Evolutionary conservation across 495 filamentous ascomycete genomes (phyloP).

Genomic region (Pyrenula aspistea): DNA sequence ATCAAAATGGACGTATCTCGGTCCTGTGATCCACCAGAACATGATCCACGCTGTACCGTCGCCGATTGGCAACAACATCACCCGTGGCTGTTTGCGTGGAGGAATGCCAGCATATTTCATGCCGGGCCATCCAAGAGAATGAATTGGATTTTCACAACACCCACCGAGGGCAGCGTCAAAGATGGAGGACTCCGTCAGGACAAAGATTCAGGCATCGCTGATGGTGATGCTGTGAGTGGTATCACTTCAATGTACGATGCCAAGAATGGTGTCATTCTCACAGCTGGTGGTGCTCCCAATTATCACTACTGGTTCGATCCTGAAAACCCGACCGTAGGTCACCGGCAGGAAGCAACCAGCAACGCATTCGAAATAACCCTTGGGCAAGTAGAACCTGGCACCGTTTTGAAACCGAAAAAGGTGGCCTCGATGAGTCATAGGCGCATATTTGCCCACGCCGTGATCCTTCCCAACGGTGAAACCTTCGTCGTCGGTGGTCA

Average conservation of each 20-base stretch:
- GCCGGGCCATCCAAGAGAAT: conserved; percentile 41
- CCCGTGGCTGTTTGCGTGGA: conserved; percentile 50
- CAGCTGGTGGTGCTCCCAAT: conserved; percentile 32
- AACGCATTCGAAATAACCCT: conserved; percentile 39
- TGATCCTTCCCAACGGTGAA: conserved; percentile 9
- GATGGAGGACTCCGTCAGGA: conserved; percentile 17
- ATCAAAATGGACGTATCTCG: neutral
- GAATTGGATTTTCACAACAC: conserved; percentile 41
- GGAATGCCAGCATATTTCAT: conserved; percentile 39
- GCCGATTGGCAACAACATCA: conserved; percentile 19
- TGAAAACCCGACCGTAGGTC: neutral
- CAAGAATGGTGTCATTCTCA: conserved; percentile 38
- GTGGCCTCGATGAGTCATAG: conserved; percentile 26
- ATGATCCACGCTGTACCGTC: neutral
- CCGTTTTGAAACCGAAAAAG: conserved; percentile 12
- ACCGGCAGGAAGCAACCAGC: conserved; percentile 13
- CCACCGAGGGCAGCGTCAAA: conserved; percentile 22
- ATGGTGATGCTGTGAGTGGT: conserved; percentile 41
- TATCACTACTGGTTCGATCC: conserved; percentile 19
- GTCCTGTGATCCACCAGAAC: neutral
- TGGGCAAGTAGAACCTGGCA: conserved; percentile 6
- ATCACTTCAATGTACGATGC: conserved; percentile 47
- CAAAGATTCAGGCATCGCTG: conserved; percentile 6
- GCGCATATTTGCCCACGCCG: conserved; percentile 4
- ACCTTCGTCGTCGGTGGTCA: conserved; percentile 9